A percentile compares a stretch with the other conserved stretches of the same genome.
phyloP scores from a whole-genome alignment of 352 stramenopile genomes.

The Phytophthora multivora region DNA sequence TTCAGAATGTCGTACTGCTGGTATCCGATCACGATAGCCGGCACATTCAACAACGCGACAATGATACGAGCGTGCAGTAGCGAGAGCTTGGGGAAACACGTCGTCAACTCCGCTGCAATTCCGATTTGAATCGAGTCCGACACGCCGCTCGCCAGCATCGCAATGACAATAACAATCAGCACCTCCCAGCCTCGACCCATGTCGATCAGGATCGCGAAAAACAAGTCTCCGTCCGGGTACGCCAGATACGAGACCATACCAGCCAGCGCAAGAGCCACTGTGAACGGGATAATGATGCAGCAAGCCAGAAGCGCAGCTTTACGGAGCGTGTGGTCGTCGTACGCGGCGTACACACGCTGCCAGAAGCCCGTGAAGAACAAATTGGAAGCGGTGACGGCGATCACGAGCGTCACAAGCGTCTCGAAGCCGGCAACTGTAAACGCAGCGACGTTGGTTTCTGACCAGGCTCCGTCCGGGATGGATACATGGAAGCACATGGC shows the following conservation, averaged over 20 bases:
- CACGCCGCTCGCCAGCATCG: slow-evolving; percentile 64
- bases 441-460: slow-evolving; percentile 52
- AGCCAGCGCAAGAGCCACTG: slow-evolving; percentile 63
- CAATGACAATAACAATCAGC: slow-evolving; percentile 70
- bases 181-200: slow-evolving; percentile 74
- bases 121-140: slow-evolving; percentile 80
- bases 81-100: slow-evolving; percentile 68
- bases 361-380: slow-evolving; percentile 85
- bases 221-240: slow-evolving; percentile 61
- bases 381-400: slow-evolving; percentile 66
- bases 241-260: slow-evolving; percentile 74
- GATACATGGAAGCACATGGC: slow-evolving; percentile 64
- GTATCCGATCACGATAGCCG: slow-evolving; percentile 68
- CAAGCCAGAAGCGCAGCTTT: slow-evolving; percentile 48
- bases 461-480: slow-evolving; percentile 57
- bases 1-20: slow-evolving; percentile 72
- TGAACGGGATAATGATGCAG: slow-evolving; percentile 70
- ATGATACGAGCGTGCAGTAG: slow-evolving; percentile 60
- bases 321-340: slow-evolving; percentile 61
- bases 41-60: slow-evolving; percentile 53
- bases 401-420: slow-evolving; percentile 71
- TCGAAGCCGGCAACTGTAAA: slow-evolving; percentile 74
- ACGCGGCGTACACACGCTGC: slow-evolving; percentile 72
- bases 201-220: slow-evolving; percentile 78
- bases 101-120: slow-evolving; percentile 71